phyloP scores from a whole-genome alignment of 352 stramenopile species.

The Ochromonadaceae sp. region DNA sequence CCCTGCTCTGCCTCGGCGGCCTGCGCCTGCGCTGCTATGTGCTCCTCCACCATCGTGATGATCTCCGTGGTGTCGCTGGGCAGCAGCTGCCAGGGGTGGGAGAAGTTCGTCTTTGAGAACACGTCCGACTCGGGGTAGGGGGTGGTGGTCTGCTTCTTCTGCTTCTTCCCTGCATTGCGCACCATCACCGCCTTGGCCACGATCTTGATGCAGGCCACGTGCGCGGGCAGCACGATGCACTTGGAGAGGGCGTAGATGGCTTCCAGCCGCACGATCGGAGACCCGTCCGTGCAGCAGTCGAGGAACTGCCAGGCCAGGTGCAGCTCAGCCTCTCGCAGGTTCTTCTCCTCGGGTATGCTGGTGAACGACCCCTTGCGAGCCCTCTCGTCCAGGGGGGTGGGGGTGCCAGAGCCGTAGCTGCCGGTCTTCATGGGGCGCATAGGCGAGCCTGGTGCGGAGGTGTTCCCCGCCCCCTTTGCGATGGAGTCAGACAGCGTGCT shows the following conservation, averaged over 20 bases:
- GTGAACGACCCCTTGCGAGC: too few species aligned
- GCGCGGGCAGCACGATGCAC: not conserved
- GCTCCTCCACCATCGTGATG: not conserved
- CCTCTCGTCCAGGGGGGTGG: too few species aligned
- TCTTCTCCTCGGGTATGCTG: conserved; percentile 45
- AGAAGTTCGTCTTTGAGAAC: not conserved
- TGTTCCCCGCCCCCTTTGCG: too few species aligned
- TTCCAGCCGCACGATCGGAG: not conserved
- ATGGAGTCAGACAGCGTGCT: conserved; percentile 37
- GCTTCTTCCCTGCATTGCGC: not conserved
- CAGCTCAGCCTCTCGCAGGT: not conserved
- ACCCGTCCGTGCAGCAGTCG: conserved; percentile 17
- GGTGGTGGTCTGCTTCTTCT: too few species aligned
- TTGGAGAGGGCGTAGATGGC: conserved; percentile 7
- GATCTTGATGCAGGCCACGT: conserved; percentile 8
- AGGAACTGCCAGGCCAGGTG: conserved; percentile 13
- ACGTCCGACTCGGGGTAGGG: too few species aligned
- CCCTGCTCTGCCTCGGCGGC: too few species aligned
- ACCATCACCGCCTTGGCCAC: not conserved
- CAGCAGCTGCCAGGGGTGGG: not conserved
- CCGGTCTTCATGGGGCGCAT: too few species aligned
- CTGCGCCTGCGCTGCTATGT: not conserved
- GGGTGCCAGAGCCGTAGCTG: too few species aligned
- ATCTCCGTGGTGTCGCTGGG: not conserved
- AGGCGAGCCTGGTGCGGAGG: too few species aligned